These are phyloP conservation scores for Globisporangium echinulatum DNA, from an alignment of 352 stramenopile species.

Conservation along the genomic window DNA sequence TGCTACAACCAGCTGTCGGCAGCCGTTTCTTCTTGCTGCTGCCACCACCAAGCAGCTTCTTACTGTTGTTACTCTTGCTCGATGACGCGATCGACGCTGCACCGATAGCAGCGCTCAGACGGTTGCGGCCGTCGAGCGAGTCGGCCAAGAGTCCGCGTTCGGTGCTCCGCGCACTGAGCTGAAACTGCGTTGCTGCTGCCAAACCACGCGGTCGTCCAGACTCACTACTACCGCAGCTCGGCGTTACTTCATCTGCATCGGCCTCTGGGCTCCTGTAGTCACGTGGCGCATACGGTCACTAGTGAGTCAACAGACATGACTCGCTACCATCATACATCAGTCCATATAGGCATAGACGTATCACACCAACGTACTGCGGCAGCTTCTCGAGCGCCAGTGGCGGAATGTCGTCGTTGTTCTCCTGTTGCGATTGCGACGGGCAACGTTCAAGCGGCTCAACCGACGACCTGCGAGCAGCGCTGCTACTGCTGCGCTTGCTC, in stretches of 20 bases:
- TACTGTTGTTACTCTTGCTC: slow-evolving; percentile 16
- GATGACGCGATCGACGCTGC: not conserved
- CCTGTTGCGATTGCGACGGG: slow-evolving; percentile 9
- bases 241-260: slow-evolving; percentile 12
- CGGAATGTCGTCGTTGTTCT: slow-evolving; percentile 53
- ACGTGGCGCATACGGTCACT: not conserved
- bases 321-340: not conserved
- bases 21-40: slow-evolving; percentile 25
- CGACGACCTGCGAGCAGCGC: not conserved
- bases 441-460: not conserved
- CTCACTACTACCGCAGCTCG: slow-evolving; percentile 14
- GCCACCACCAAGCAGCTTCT: slow-evolving; percentile 11
- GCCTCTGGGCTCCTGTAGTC: slow-evolving; percentile 23
- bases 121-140: slow-evolving; percentile 9
- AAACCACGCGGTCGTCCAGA: not conserved
- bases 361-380: slow-evolving; percentile 19
- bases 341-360: slow-evolving; percentile 14
- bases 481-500: not conserved
- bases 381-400: slow-evolving; percentile 48
- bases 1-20: not conserved
- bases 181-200: slow-evolving; percentile 10
- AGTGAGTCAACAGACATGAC: not conserved
- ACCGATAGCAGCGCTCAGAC: not conserved
- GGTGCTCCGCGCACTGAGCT: slow-evolving; percentile 25
- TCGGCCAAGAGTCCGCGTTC: slow-evolving; percentile 22